Base-by-base conservation (phyloP, 257 asterid genomes). In the Solanum virginianum region DNA sequence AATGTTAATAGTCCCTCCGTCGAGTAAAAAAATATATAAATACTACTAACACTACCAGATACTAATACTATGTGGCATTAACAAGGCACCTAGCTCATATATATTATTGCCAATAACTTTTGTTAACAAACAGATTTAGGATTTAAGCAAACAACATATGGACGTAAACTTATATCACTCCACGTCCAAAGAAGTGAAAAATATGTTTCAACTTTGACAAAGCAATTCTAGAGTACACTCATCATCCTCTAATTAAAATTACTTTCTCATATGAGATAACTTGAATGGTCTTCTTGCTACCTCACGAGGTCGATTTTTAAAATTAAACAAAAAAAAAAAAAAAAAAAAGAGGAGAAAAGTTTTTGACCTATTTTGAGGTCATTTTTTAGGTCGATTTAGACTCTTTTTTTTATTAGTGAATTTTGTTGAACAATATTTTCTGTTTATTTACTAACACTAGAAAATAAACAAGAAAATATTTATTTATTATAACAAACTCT, bases 361-460 rank as follows among this genome's bases (percentile, higher is more conserved):
- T 29, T 29, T 29, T 3, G 45, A 41, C 45, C 6, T 41, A 41
- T 41, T 41, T 39, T 3, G 63, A 56, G 24, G 11, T 18, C 24
- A 18, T 10, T 18, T 18, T n/a, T 60, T 20, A 20, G 14, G 3
- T 59, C 26, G 14, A 8, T 59, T 57, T 59, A 20, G 65, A 59
- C n/a, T 59, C 6, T 20, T 18, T 57, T 20, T 36, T 18, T 59
- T 20, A 3, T 12, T 59, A 59, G 13, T 59, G 6, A 59, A 60
- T 60, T 59, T n/a, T 59, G 66, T 59, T 59, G 1, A n/a, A 60
- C 15, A 60, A 9, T 60, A n/a, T 10, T 60, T n/a, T 60, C 9
- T 18, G 8, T 22, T 59, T n/a, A 0, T 14, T 10, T n/a, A n/a
- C 29, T 4, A n/a, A 60, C 8, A 2, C 0, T 15, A n/a, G 0